Conservation (phyloP, 2,329 filamentous ascomycete genomes). For the Neoarthrinium moseri region DNA sequence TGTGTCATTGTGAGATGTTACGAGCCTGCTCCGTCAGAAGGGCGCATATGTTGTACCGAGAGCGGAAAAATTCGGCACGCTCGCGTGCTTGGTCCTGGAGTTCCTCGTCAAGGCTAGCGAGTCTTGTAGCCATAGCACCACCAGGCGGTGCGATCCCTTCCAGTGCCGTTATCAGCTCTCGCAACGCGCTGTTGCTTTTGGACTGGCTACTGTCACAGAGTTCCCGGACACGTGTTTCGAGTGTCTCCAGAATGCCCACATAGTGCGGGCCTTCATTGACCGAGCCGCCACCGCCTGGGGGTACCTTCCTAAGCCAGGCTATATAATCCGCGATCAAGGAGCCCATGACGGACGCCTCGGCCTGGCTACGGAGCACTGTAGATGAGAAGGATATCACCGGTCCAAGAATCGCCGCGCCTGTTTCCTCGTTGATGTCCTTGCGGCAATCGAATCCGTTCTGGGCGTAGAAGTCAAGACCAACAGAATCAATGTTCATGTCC, state of each 20-base stretch:
- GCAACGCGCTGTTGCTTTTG: background rate
- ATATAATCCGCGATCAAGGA: constrained; percentile 4
- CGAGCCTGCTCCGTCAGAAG: constrained; percentile 3
- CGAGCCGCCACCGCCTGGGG: constrained; percentile 4
- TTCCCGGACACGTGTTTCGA: constrained; percentile 5
- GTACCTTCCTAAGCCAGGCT: constrained; percentile 2
- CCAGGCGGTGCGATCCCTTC: background rate
- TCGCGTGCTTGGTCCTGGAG: constrained; percentile 3
- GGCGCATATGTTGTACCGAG: constrained; percentile 6
- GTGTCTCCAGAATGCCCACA: constrained; percentile 3
- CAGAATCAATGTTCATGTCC: constrained; percentile 1
- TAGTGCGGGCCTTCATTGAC: constrained; percentile 3
- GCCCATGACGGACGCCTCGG: constrained; percentile 3
- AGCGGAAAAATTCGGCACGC: constrained; percentile 2
- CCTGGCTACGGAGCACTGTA: constrained; percentile 3
- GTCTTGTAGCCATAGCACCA: constrained; percentile 1
- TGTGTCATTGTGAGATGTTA: constrained; percentile 1
- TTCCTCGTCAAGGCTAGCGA: background rate
- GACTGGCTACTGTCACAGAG: constrained; percentile 1
- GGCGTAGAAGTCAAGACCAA: background rate
- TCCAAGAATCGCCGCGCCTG: constrained; percentile 1
- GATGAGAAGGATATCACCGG: constrained; percentile 2
- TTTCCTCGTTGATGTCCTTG: constrained; percentile 1
- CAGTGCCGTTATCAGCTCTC: background rate
- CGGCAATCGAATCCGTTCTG: background rate